Conservation (phyloP, 169 alveolate species). For the Plasmodium blacklocki region DNA sequence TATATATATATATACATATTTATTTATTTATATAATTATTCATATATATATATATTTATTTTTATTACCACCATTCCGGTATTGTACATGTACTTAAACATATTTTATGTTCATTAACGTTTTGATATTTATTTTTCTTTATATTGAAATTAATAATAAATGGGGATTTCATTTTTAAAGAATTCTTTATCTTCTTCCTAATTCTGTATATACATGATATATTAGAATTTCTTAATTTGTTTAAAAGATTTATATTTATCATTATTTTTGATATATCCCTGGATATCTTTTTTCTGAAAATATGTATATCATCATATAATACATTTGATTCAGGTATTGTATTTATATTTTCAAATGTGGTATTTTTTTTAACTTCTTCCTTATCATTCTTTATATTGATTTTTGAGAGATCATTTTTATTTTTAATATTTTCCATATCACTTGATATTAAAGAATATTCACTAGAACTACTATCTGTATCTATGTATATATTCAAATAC, state of each 20-base stretch:
- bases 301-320: too few relatives aligned
- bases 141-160: conserved; percentile 57
- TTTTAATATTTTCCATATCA: conserved; percentile 5
- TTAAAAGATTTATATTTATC: conserved; percentile 31
- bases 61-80: conserved; percentile 44
- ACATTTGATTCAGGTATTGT: background rate
- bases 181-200: conserved; percentile 37
- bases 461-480: conserved; percentile 20
- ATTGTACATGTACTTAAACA: conserved; percentile 26
- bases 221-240: conserved; percentile 35
- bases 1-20: background rate
- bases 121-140: conserved; percentile 22
- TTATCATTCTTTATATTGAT: conserved; percentile 13
- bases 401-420: background rate
- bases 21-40: background rate
- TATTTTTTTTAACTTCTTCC: background rate
- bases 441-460: conserved; percentile 45
- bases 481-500: conserved; percentile 32
- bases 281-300: conserved; percentile 7
- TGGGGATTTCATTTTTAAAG: conserved; percentile 47
- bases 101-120: background rate
- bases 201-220: conserved; percentile 31
- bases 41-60: conserved; percentile 1
- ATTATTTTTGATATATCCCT: conserved; percentile 50
- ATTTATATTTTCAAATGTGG: background rate